Evolutionary conservation across 805 yeast genomes (phyloP).

Genomic region (Blastobotrys parvus): DNA sequence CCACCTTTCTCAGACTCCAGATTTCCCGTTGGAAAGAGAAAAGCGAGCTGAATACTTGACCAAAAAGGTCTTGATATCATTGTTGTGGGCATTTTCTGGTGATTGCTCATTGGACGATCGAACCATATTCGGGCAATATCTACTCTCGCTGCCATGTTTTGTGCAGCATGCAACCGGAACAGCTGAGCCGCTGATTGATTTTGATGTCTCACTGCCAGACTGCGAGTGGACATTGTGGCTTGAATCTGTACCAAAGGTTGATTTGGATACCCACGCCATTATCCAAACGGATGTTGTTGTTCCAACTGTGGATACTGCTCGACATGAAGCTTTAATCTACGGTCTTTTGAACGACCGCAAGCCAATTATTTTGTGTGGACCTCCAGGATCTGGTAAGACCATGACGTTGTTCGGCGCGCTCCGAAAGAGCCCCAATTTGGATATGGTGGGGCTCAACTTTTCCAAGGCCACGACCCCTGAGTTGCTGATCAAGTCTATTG

Average conservation of each 20-base stretch:
- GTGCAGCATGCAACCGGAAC: conserved; percentile 13
- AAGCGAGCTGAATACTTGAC: conserved; percentile 21
- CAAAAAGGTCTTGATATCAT: conserved; percentile 25
- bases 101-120: conserved; percentile 38
- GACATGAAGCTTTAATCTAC: conserved; percentile 55
- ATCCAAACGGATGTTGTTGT: conserved; percentile 55
- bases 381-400: conserved; percentile 96
- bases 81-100: conserved; percentile 62
- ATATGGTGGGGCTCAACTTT: conserved; percentile 64
- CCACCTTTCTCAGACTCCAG: conserved; percentile 18
- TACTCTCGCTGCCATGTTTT: conserved; percentile 22
- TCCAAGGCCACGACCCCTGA: conserved; percentile 70
- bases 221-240: conserved; percentile 41
- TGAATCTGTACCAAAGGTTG: conserved; percentile 32
- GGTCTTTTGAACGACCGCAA: conserved; percentile 46
- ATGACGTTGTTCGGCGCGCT: conserved; percentile 75
- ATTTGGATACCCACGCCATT: conserved; percentile 53
- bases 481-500: conserved; percentile 53
- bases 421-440: conserved; percentile 46
- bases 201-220: conserved; percentile 37
- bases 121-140: conserved; percentile 28
- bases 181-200: conserved; percentile 29
- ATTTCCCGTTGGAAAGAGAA: conserved; percentile 18
- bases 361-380: conserved; percentile 78
- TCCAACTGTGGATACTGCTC: conserved; percentile 69